Evolutionary conservation across 345 rosid genomes (phyloP), one percentile per base, ranked within the genome.

Genomic region (Citrus reticulata): DNA sequence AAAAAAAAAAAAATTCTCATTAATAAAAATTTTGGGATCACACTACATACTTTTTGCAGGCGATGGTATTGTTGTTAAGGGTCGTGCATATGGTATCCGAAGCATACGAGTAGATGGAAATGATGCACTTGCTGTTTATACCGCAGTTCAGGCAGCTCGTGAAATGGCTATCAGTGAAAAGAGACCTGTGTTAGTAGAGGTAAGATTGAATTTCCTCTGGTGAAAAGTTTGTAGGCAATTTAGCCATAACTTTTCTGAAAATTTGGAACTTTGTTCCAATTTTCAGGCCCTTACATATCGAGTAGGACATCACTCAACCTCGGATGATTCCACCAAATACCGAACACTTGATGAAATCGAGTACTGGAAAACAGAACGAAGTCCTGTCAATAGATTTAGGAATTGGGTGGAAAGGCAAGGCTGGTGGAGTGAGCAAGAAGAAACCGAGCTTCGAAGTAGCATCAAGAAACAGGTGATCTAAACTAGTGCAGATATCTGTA

Each of bases 61-160:
- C 69, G 98, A 93, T 83, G 98, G 98, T 1, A 80, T 92, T 35
- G 97, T 89, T 19, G 93, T 93, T 8, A 92, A 84, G 82, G 97
- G 97, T 35, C 89, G 83, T 83, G 97, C 88, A 14, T 93, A 93
- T 49, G 98, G 98, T 7, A 88, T 92, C 67, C 80, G 87, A 51
- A 89, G 96, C 89, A 89, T 93, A n/a, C 90, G 98, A 13, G 91
- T 93, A 5, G 98, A 93, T 30, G 98, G 98, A 30, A 92, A 92
- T 17, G 98, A 93, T 69, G 91, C 93, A 0, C 91, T 93, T 2
- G 96, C 98, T 7, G 93, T 92, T 76, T 93, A 92, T 32, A 85
- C 76, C 7, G 92, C 93, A 2, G 86, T 91, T 55, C 86, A 67
- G 7, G 63, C 84, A 17, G 98, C 98, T 67, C 89, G 98, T 49